Evolutionary conservation across 192 early-diverging fungal genomes (phyloP), one percentile per base, ranked within the genome.

Genomic region (Umbelopsis sp.): DNA sequence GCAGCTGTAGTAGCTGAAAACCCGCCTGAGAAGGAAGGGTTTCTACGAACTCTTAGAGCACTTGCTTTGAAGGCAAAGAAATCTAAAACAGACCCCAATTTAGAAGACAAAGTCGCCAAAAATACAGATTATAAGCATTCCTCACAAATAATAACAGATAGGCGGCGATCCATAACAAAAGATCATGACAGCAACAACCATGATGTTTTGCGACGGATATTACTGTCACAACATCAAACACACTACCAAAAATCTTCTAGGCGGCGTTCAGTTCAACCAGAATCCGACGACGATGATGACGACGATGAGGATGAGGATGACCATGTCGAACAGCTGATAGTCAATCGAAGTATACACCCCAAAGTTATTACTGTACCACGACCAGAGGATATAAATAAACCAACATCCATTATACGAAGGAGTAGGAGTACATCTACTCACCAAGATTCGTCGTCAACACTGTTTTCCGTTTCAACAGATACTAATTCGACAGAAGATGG

Each of bases 161-260:
- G 55, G 30, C 27, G 55, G 30, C 55, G 55, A 61, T 61, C 55
- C 25, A 35, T 61, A 37, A 61, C 55, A 61, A 61, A 61, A 61
- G 55, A 61, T 30, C 55, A 61, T n/a, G 55, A 61, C 55, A 61
- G 27, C 16, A 61, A 37, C 18, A 61, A 61, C 30, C 55, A 61
- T 61, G 55, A 61, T 25, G 55, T 61, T 35, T 61, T 61, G n/a
- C 27, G 55, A 35, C 21, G 55, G 16, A 35, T 61, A 35, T 33
- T 61, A 33, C 27, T 61, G 27, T 16, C 55, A 18, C 27, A 61
- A 30, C 55, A 61, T 35, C 55, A 25, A 13, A 16, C 25, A 18
- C 55, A 61, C 4, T 61, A 61, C 30, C 55, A 61, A 61, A 61
- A 61, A 61, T 30, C 55, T 25, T 27, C 23, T 25, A 35, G 16